Base-by-base conservation (phyloP, 345 rosid species). In the Pseudoturritis turrita region DNA sequence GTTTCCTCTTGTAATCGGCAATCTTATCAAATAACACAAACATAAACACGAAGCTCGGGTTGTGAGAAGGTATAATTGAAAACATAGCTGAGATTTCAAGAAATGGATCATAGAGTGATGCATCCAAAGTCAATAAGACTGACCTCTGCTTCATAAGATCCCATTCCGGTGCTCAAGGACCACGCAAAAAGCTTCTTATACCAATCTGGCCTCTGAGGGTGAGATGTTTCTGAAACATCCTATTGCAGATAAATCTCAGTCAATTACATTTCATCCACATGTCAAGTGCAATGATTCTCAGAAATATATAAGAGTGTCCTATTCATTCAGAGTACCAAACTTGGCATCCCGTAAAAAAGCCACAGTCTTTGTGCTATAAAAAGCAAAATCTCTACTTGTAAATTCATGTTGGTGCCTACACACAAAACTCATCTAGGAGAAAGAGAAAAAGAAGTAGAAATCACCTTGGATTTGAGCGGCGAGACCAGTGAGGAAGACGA, bases 191-290 rank as follows among this genome's bases (percentile, higher is more conserved):
- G 55, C 75, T 88, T 95, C 67, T 88, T 93, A 22, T 83, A 89
- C 92, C 95, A 92, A 71, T 80, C 86, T 4, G 92, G 86, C 39
- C 89, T 81, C 28, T 87, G 85, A 33, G 96, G 87, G 59, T 81
- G 92, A 71, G 84, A 52, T 62, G 58, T 84, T 56, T 78, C 79
- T 82, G 85, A 22, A 44, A 57, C 63, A 40, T 70, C 83, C 92
- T 89, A 50, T 4, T 21, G 62, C n/a, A 71, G 5, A 71, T 26
- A 21, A 51, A 61, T 6, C 53, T 51, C 1, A 5, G 40, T 71
- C 60, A 71, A 4, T n/a, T 13, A 19, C 13, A 71, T 29, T 19
- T 37, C 3, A 7, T 47, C 19, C 41, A 25, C 46, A 36, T 10
- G 0, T 46, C 40, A 60, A 60, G 60, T 36, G 52, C 25, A 43